Evolutionary conservation across 768 basidiomycete species (phyloP).

Genomic region (Termitomyces bulborhizus): DNA sequence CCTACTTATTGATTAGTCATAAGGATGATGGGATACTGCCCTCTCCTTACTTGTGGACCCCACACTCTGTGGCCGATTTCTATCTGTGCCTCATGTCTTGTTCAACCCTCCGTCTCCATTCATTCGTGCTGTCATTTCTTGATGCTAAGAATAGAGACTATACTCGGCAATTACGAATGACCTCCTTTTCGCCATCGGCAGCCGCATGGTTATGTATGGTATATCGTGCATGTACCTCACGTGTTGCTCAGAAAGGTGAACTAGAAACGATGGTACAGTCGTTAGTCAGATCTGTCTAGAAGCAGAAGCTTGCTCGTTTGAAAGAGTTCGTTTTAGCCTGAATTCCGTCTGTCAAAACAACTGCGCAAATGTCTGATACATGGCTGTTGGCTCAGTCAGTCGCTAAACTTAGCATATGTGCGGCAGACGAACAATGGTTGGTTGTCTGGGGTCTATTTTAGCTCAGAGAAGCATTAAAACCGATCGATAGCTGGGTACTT

Average conservation of each 20-base stretch:
- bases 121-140: neutral
- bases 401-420: neutral
- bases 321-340: neutral
- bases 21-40: neutral
- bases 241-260: neutral
- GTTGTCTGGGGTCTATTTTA: constrained; percentile 7
- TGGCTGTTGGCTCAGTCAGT: neutral
- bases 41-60: neutral
- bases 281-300: neutral
- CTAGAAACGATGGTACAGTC: neutral
- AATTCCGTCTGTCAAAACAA: neutral
- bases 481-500: constrained; percentile 9
- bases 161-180: neutral
- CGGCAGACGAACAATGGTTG: constrained; percentile 7
- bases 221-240: neutral
- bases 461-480: constrained; percentile 14
- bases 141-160: no score
- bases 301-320: no score
- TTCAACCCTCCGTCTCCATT: neutral
- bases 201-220: neutral
- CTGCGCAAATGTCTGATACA: neutral
- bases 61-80: neutral
- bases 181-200: constrained; percentile 6
- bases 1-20: no score
- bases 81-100: neutral